Evolutionary conservation across 768 basidiomycete species (phyloP).

Genomic region (Leccinum barrowsii): DNA sequence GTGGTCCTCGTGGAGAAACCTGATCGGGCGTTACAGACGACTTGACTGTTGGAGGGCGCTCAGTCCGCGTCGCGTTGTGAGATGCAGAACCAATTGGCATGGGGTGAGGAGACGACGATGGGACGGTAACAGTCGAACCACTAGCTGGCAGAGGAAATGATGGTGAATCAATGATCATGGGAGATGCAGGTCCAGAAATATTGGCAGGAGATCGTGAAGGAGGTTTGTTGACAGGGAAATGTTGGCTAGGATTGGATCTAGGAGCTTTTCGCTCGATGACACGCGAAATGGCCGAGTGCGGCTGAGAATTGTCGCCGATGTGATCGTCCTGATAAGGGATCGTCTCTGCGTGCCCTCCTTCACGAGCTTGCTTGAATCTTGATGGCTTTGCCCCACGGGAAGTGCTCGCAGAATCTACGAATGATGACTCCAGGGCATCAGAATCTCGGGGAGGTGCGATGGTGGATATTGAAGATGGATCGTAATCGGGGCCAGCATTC

Average conservation of each 20-base stretch:
- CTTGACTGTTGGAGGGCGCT: slow-evolving; percentile 24
- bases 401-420: neutral
- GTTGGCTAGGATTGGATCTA: slow-evolving; percentile 4
- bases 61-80: slow-evolving; percentile 10
- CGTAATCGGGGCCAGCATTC: slow-evolving; percentile 49
- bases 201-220: neutral
- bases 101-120: slow-evolving; percentile 6
- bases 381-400: slow-evolving; percentile 37
- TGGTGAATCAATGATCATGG: slow-evolving; percentile 18
- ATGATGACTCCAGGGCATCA: neutral
- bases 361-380: slow-evolving; percentile 41
- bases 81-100: slow-evolving; percentile 17
- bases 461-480: slow-evolving; percentile 3
- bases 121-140: neutral
- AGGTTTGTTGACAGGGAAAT: slow-evolving; percentile 18
- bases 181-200: slow-evolving; percentile 3
- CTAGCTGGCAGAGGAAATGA: slow-evolving; percentile 12
- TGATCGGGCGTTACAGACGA: slow-evolving; percentile 13
- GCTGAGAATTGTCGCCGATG: slow-evolving; percentile 30
- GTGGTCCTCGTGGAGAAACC: neutral
- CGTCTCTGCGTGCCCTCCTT: neutral
- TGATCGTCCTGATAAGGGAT: slow-evolving; percentile 23
- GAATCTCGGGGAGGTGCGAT: neutral
- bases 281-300: slow-evolving; percentile 30
- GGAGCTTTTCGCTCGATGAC: slow-evolving; percentile 26